Conservation (phyloP, 768 basidiomycete species). For the Plicaturopsis crispa region DNA sequence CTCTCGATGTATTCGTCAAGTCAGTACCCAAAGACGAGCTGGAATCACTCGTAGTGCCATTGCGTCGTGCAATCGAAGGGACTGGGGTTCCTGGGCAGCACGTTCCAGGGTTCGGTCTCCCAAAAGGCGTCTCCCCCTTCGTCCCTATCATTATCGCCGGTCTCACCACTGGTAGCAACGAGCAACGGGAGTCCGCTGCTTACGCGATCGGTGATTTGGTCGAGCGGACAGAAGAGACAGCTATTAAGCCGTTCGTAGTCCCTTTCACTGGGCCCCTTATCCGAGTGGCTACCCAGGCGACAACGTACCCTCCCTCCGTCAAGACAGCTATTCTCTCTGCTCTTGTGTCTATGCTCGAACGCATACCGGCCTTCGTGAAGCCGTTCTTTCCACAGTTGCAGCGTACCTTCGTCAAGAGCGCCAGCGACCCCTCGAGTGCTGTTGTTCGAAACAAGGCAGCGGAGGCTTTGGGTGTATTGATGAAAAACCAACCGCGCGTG, state of each 20-base stretch:
- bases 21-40: constrained; percentile 88
- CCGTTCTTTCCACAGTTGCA: constrained; percentile 99
- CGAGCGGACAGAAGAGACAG: constrained; percentile 71
- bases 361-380: constrained; percentile 84
- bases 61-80: constrained; percentile 87
- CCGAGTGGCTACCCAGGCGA: constrained; percentile 85
- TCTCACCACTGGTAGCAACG: constrained; percentile 90
- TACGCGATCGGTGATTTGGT: constrained; percentile 96
- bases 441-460: constrained; percentile 79
- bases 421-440: constrained; percentile 69
- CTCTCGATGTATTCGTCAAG: constrained; percentile 85
- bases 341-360: constrained; percentile 75
- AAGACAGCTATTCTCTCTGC: constrained; percentile 88
- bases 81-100: constrained; percentile 82
- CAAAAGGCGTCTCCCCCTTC: constrained; percentile 65
- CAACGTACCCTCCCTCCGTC: constrained; percentile 86
- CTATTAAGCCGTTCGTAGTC: constrained; percentile 94
- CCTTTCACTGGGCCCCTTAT: constrained; percentile 95
- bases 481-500: constrained; percentile 84
- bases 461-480: constrained; percentile 79
- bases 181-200: constrained; percentile 91
- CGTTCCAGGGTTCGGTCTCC: constrained; percentile 63
- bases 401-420: constrained; percentile 91
- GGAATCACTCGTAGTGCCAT: constrained; percentile 83
- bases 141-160: constrained; percentile 89